These are phyloP conservation scores for Lasiosphaeria hispida DNA, from an alignment of 495 filamentous ascomycete genomes.

Conservation along the genomic window DNA sequence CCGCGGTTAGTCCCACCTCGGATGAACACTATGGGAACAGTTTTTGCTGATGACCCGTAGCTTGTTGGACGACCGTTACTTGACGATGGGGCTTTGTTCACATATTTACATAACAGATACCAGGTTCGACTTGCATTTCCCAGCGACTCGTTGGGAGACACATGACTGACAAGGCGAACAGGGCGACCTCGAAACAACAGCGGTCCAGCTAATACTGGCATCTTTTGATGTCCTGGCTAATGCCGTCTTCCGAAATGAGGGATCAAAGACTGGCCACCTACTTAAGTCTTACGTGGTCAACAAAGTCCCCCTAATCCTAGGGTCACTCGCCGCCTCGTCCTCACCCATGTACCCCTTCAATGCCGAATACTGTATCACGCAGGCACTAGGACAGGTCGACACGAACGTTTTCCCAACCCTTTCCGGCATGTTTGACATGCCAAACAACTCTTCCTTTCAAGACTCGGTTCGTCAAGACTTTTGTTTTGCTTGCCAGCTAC, in stretches of 20 bases:
- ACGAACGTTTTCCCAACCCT: constrained; percentile 77
- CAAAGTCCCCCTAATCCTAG: constrained; percentile 80
- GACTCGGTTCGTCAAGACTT: constrained; percentile 88
- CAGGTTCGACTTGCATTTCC: constrained; percentile 25
- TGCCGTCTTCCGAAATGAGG: constrained; percentile 76
- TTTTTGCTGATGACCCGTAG: constrained; percentile 48
- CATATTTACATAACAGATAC: constrained; percentile 79
- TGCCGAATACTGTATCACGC: constrained; percentile 74
- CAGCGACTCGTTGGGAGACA: not conserved
- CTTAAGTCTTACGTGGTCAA: constrained; percentile 91
- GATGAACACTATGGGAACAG: not conserved
- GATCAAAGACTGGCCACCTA: constrained; percentile 66
- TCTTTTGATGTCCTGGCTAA: constrained; percentile 89
- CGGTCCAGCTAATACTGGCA: constrained; percentile 78
- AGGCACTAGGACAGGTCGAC: constrained; percentile 73
- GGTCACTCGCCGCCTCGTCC: constrained; percentile 54
- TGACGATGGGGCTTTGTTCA: constrained; percentile 75
- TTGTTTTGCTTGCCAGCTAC: constrained; percentile 84
- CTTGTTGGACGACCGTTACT: constrained; percentile 77
- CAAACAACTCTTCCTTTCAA: constrained; percentile 66
- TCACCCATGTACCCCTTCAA: constrained; percentile 59
- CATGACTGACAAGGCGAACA: constrained; percentile 24
- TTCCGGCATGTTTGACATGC: constrained; percentile 74
- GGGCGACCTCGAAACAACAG: constrained; percentile 72
- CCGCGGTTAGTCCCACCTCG: constrained; percentile 57